Conservation (phyloP, 2,329 filamentous ascomycete genomes). For the Sarocladium oryzae region DNA sequence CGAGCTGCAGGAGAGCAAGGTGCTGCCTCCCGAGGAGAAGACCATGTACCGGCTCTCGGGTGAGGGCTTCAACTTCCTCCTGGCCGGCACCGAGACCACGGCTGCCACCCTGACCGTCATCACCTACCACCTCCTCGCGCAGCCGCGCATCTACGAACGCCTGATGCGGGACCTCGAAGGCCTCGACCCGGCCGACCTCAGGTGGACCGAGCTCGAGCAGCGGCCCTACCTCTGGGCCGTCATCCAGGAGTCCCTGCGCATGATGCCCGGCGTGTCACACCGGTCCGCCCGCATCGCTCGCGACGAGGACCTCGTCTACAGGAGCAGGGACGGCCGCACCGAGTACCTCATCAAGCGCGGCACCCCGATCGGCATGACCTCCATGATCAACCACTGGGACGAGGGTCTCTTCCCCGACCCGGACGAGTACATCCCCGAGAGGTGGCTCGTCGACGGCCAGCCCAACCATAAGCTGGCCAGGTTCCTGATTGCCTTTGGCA, state of each 20-base stretch:
- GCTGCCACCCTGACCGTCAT: conserved; percentile 21
- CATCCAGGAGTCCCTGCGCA: conserved; percentile 22
- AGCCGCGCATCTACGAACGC: conserved; percentile 15
- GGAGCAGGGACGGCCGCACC: conserved; percentile 16
- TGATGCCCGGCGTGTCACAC: conserved; percentile 24
- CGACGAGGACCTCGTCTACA: conserved; percentile 19
- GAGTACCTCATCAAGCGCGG: conserved; percentile 21
- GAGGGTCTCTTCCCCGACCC: conserved; percentile 25
- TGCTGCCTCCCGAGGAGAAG: conserved; percentile 26
- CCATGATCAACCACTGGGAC: conserved; percentile 25
- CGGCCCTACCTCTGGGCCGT: conserved; percentile 23
- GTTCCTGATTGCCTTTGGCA: conserved; percentile 13
- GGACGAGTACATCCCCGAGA: conserved; percentile 26
- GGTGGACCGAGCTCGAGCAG: conserved; percentile 21
- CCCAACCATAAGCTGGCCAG: conserved; percentile 19
- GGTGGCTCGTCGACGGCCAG: conserved; percentile 19
- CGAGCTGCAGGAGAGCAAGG: conserved; percentile 19
- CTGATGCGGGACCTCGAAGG: conserved; percentile 16
- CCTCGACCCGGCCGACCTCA: conserved; percentile 15
- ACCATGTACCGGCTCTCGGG: conserved; percentile 25
- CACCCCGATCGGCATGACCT: conserved; percentile 26
- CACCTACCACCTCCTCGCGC: conserved; percentile 19
- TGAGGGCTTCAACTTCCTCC: conserved; percentile 30
- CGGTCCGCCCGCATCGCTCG: conserved; percentile 18
- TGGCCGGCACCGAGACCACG: conserved; percentile 32